phyloP scores from a whole-genome alignment of 345 rosid genomes.

The Eucalyptus albens region DNA sequence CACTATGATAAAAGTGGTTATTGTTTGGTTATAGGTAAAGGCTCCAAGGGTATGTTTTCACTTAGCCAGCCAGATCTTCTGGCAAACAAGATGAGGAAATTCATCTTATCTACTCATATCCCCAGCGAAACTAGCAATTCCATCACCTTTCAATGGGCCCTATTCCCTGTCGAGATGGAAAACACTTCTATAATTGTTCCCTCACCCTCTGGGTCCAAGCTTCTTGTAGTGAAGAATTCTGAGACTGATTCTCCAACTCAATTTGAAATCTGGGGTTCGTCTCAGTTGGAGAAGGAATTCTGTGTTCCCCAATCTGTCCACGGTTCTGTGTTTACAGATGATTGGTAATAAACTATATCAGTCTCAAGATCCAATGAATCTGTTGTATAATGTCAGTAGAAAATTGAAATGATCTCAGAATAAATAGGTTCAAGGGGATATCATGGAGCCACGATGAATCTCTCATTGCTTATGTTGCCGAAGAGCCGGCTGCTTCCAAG shows the following conservation, averaged over 20 bases:
- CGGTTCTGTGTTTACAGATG: constrained; percentile 72
- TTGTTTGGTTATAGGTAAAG: constrained; percentile 21
- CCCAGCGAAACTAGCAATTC: constrained; percentile 21
- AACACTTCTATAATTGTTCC: constrained; percentile 60
- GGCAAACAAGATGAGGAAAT: constrained; percentile 69
- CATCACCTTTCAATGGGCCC: constrained; percentile 54
- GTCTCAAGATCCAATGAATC: not conserved
- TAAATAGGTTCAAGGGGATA: constrained; percentile 86
- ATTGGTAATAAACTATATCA: constrained; percentile 42
- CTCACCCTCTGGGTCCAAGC: constrained; percentile 78
- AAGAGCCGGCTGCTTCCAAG: constrained; percentile 49
- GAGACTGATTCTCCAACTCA: constrained; percentile 71
- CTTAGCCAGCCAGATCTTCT: constrained; percentile 72
- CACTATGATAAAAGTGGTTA: not conserved
- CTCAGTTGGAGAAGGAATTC: constrained; percentile 74
- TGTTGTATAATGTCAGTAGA: not conserved
- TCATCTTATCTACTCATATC: constrained; percentile 41
- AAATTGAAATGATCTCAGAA: not conserved
- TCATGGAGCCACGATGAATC: constrained; percentile 86
- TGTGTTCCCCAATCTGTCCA: constrained; percentile 67
- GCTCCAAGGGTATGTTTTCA: constrained; percentile 58
- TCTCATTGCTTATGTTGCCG: constrained; percentile 73
- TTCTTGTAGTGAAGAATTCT: constrained; percentile 65
- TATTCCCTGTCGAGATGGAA: constrained; percentile 79
- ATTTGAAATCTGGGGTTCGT: constrained; percentile 78